Percentiles rank a stretch among this genome's conserved stretches.
Evolutionary conservation across 805 yeast genomes (phyloP).

Genomic region (Starmerella vaccinii): DNA sequence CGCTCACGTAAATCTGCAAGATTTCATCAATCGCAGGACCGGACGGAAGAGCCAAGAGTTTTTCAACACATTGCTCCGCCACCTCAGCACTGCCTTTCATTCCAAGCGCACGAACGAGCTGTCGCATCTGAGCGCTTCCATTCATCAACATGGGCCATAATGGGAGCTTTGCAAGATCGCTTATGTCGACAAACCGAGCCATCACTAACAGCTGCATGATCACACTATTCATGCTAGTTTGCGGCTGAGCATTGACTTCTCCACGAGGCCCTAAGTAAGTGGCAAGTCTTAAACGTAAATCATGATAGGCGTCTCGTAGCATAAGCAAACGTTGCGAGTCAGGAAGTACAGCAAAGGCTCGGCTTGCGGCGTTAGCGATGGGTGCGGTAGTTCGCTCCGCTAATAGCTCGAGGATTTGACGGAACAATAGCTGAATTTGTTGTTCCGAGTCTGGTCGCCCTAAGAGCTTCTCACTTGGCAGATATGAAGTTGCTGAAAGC

Average conservation of each 20-base stretch:
- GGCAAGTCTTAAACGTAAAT: slow-evolving; percentile 16
- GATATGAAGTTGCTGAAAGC: background rate
- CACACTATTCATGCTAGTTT: background rate
- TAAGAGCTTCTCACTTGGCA: slow-evolving; percentile 4
- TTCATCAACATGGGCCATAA: slow-evolving; percentile 6
- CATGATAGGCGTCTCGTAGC: slow-evolving; percentile 13
- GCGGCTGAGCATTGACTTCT: too few species aligned
- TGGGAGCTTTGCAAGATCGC: slow-evolving; percentile 15
- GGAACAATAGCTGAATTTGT: background rate
- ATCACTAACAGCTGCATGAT: slow-evolving; percentile 6
- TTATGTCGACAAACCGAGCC: slow-evolving; percentile 7
- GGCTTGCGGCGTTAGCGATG: slow-evolving; percentile 4
- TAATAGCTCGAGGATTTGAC: slow-evolving; percentile 7
- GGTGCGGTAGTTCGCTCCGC: background rate
- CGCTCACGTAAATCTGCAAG: slow-evolving; percentile 14
- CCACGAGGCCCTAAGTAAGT: slow-evolving; percentile 18
- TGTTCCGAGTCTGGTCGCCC: slow-evolving; percentile 4
- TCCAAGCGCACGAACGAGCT: slow-evolving; percentile 14
- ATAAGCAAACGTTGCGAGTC: background rate
- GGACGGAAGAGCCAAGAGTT: slow-evolving; percentile 2
- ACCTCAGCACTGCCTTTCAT: slow-evolving; percentile 9
- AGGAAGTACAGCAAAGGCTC: slow-evolving; percentile 6
- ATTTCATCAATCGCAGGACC: slow-evolving; percentile 15
- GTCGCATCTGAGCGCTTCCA: background rate
- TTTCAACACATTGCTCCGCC: slow-evolving; percentile 4